Percentiles rank a stretch among this genome's conserved stretches.
Evolutionary conservation across 495 filamentous ascomycete species (phyloP).

Genomic region (Talaromyces wortmannii): DNA sequence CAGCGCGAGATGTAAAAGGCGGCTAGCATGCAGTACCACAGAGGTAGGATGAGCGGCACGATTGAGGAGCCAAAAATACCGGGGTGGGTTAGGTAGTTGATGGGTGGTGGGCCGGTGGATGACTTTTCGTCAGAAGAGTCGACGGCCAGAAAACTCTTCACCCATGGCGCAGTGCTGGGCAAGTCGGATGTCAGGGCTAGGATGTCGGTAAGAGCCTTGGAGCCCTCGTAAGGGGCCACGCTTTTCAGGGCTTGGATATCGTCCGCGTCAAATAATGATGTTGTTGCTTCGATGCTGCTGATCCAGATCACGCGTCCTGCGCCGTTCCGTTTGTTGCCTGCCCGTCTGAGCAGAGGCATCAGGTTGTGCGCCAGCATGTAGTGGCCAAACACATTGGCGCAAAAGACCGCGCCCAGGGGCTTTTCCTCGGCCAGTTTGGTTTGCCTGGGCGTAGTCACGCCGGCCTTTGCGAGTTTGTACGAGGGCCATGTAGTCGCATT

Average conservation of each 20-base stretch:
- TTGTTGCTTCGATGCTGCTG: constrained; percentile 65
- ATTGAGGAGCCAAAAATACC: constrained; percentile 80
- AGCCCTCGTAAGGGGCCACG: constrained; percentile 65
- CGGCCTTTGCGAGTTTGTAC: constrained; percentile 61
- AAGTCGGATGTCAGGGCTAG: constrained; percentile 68
- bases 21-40: constrained; percentile 56
- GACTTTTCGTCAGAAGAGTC: constrained; percentile 17
- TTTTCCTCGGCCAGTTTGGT: constrained; percentile 33
- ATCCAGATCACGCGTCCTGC: constrained; percentile 76
- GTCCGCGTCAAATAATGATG: constrained; percentile 45
- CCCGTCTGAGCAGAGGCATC: constrained; percentile 57
- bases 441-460: constrained; percentile 41
- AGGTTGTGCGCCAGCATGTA: constrained; percentile 83
- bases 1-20: constrained; percentile 68
- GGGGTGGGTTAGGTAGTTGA: constrained; percentile 74
- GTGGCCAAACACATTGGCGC: constrained; percentile 90
- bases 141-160: constrained; percentile 41
- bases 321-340: constrained; percentile 25
- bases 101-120: constrained; percentile 28
- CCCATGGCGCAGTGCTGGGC: constrained; percentile 52
- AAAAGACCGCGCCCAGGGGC: constrained; percentile 72
- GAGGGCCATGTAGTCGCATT: constrained; percentile 69
- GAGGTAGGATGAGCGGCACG: constrained; percentile 58
- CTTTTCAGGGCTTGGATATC: constrained; percentile 73
- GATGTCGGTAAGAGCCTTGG: constrained; percentile 81